Evolutionary conservation across 441 rosid species (phyloP), one percentile per base, ranked within the genome.

Genomic region (Gossypium gossypioides): DNA sequence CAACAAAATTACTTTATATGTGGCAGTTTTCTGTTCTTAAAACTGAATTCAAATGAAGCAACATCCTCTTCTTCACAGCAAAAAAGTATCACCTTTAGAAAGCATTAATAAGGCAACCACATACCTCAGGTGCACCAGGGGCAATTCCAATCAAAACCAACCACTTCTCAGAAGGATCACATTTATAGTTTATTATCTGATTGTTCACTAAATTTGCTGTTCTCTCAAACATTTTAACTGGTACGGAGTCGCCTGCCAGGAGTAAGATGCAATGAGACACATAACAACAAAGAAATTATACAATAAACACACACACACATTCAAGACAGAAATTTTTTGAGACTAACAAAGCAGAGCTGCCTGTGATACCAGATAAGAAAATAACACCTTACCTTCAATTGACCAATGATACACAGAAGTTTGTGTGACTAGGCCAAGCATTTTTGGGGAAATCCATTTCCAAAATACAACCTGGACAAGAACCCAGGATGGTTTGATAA

Each of bases 111-210:
- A 3, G 22, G 27, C n/a, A 79, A 2, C 66, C 46, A 60, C 72
- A 27, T 87, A 93, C 99, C 98, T 96, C 98, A 3, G 97, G 89
- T 74, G 98, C 82, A 63, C 99, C 99, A 68, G 96, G 99, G 67
- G 99, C 97, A 75, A 93, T 96, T 78, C 99, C 99, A 82, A 96
- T 84, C 84, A 96, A 84, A 72, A 96, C 97, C 82, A 96, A 73
- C 99, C 99, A 93, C 79, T 91, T 96, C 83, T 93, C 99, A n/a
- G 91, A 80, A 72, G 97, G 92, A 73, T 95, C 97, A 81, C 96
- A 89, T 79, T 84, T 83, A 69, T 93, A 96, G 85, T 93, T 96
- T 54, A 96, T 96, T 71, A 96, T 96, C 81, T 96, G 99, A 85
- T 93, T 96, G 87, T 85, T 91, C 58, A 73, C 75, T 84, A 96